Evolutionary conservation across 148 eudicot species (phyloP), one percentile per base, ranked within the genome.

Genomic region (Camellia sinensis): DNA sequence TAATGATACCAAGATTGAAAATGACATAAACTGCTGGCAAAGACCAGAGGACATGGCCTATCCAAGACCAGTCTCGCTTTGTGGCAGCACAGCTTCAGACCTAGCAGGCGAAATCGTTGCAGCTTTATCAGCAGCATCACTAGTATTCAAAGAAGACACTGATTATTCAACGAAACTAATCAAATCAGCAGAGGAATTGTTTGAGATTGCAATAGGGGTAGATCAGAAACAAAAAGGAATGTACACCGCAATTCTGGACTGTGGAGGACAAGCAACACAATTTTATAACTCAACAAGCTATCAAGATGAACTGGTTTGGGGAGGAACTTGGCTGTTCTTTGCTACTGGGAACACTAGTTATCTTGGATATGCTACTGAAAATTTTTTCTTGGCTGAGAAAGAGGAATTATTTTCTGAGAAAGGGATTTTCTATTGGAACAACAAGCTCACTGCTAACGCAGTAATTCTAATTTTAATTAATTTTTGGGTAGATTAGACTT

Each of bases 221-320:
- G 81, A 75, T n/a, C 60, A 60, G 5, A 59, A 56, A 12, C 61
- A 48, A 21, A 78, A 64, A 67, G 85, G 83, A 19, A 84, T 52
- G 17, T 87, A 82, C 77, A 87, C 87, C 5, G n/a, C 54, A 19
- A 73, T 65, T 66, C 79, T 61, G 3, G 80, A 67, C 4, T 86
- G 89, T 69, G 87, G 85, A 71, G 86, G 77, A 57, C 83, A 77
- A 71, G 85, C 87, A n/a, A 79, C 80, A 40, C n/a, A 75, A 9
- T 87, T 87, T 70, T 87, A 87, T 19, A 84, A 81, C 61, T 87
- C 89, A 40, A 45, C 89, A 2, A 75, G 89, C 13, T 87, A 81
- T 53, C 76, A 46, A 77, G 89, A 84, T 53, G 89, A 87, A 75
- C 73, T 87, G 56, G 76, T 84, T 17, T 87, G 89, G 89, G 89